A percentile compares a stretch with the other conserved stretches of the same genome.
Evolutionary conservation across 352 stramenopile species (phyloP).

Genomic region (Phytophthora europaea): DNA sequence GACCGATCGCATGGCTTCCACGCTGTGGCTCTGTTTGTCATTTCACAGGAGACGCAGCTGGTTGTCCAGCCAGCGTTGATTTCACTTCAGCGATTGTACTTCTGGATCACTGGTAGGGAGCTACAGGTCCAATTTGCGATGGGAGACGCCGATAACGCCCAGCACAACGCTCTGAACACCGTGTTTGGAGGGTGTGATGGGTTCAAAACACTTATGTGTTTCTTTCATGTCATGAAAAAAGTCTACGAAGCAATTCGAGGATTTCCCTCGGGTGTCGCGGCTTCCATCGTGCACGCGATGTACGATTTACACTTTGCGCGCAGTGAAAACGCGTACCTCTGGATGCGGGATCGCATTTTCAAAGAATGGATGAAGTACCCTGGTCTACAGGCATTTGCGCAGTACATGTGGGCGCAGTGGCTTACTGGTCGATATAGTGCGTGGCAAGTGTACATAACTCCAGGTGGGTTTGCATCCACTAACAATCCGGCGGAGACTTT

Average conservation of each 20-base stretch:
- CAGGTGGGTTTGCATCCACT: slow-evolving; percentile 18
- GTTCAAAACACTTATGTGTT: slow-evolving; percentile 20
- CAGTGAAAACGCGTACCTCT: neutral
- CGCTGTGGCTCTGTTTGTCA: neutral
- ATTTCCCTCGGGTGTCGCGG: slow-evolving; percentile 9
- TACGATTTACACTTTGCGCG: slow-evolving; percentile 35
- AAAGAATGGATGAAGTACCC: too few relatives aligned
- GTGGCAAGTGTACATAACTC: slow-evolving; percentile 28
- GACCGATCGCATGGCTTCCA: slow-evolving; percentile 4
- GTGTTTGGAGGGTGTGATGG: neutral
- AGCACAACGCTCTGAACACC: neutral
- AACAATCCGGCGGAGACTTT: slow-evolving; percentile 36
- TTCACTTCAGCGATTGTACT: too few relatives aligned
- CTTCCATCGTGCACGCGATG: slow-evolving; percentile 10
- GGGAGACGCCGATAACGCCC: slow-evolving; percentile 15
- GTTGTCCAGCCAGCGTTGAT: neutral
- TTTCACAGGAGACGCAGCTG: neutral
- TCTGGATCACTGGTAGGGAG: neutral
- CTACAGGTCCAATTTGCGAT: slow-evolving; percentile 15
- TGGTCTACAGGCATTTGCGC: too few relatives aligned
- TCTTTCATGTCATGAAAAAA: slow-evolving; percentile 35
- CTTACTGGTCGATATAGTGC: slow-evolving; percentile 2
- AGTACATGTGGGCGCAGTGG: slow-evolving; percentile 3
- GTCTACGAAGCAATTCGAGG: slow-evolving; percentile 12
- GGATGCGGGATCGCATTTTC: neutral